These are phyloP conservation scores for Hypholoma sublateritium DNA, from an alignment of 768 basidiomycete genomes.

Conservation along the genomic window DNA sequence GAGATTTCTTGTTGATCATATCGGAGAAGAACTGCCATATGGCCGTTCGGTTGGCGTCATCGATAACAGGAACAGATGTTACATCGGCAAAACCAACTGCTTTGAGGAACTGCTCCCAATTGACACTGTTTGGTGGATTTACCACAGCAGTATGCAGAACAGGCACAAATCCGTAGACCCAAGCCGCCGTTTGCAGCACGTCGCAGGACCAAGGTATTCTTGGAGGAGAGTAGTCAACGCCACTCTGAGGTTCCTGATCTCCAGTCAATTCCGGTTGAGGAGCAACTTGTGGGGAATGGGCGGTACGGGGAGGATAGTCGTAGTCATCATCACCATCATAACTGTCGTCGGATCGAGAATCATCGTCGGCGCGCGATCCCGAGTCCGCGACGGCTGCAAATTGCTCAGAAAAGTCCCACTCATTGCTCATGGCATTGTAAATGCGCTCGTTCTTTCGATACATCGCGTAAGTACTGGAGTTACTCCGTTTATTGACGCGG, in stretches of 20 bases:
- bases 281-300: neutral
- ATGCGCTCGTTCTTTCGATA: neutral
- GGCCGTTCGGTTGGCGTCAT: neutral
- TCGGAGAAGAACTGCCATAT: neutral
- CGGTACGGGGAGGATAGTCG: neutral
- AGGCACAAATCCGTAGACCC: neutral
- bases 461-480: neutral
- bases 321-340: neutral
- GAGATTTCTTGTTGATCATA: neutral
- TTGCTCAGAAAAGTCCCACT: constrained; percentile 13
- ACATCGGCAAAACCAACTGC: neutral
- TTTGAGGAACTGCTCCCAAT: neutral
- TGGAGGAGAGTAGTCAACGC: neutral
- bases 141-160: neutral
- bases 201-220: neutral
- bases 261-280: neutral
- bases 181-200: neutral
- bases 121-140: neutral
- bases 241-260: no score
- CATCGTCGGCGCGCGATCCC: neutral
- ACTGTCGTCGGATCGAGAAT: neutral
- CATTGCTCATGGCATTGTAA: constrained; percentile 8
- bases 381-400: neutral
- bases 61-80: neutral
- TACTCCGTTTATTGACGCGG: neutral